These are phyloP conservation scores for Catunica adiposa DNA, from an alignment of 2,329 filamentous ascomycete genomes.

Conservation along the genomic window DNA sequence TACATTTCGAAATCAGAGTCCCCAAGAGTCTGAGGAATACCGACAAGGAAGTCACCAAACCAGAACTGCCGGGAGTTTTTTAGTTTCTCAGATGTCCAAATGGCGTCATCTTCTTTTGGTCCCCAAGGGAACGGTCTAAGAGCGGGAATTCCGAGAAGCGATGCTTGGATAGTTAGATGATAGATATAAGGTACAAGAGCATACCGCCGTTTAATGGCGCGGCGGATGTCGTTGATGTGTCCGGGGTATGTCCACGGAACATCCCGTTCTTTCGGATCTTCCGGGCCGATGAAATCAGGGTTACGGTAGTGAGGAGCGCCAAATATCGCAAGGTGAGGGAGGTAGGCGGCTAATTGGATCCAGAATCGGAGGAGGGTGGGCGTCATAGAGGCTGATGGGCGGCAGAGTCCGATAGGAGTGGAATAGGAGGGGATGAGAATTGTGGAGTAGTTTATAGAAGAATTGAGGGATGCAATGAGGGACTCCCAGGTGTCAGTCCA, in stretches of 20 bases:
- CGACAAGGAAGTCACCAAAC: neutral
- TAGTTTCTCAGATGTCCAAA: neutral
- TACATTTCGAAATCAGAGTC: neutral
- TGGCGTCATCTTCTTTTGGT: neutral
- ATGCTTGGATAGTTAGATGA: neutral
- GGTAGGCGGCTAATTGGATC: no score
- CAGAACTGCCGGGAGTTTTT: neutral
- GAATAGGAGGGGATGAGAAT: no score
- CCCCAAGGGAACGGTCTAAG: neutral
- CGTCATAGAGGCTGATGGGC: no score
- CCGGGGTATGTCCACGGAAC: neutral
- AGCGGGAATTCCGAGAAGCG: neutral
- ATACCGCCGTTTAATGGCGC: neutral
- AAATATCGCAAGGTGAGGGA: no score
- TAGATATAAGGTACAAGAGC: neutral
- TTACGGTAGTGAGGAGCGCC: neutral
- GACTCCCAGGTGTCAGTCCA: no score
- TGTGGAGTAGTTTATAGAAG: no score
- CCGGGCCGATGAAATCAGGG: neutral
- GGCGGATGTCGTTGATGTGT: neutral
- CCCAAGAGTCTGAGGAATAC: neutral
- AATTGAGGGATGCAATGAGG: no score
- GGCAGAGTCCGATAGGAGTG: no score
- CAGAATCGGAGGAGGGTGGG: no score
- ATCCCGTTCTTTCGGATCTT: no score